phyloP scores from a whole-genome alignment of 768 basidiomycete genomes.

The Panaeolus cyanescens region DNA sequence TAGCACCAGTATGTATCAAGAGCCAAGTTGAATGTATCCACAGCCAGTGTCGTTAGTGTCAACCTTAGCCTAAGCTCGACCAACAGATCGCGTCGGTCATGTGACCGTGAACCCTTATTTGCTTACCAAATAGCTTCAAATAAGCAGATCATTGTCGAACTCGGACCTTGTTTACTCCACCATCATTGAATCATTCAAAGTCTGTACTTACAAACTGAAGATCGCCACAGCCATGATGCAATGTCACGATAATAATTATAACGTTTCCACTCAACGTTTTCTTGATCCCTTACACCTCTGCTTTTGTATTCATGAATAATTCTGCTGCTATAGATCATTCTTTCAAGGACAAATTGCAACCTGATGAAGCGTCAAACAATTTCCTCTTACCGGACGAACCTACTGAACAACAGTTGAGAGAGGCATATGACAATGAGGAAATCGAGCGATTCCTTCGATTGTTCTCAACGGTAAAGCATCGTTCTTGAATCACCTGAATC shows the following conservation, averaged over 20 bases:
- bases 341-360: not conserved
- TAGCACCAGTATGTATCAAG: not conserved
- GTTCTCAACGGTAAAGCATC: slow-evolving; percentile 58
- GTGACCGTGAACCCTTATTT: slow-evolving; percentile 18
- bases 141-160: too few relatives aligned
- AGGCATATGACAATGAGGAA: slow-evolving; percentile 65
- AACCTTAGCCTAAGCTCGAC: too few relatives aligned
- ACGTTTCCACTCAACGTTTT: not conserved
- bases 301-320: not conserved
- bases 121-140: too few relatives aligned
- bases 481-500: not conserved
- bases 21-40: not conserved
- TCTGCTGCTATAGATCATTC: not conserved
- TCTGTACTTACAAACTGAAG: not conserved
- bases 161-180: too few relatives aligned
- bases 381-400: slow-evolving; percentile 27
- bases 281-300: not conserved
- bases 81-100: slow-evolving; percentile 23
- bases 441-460: slow-evolving; percentile 58
- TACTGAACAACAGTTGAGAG: slow-evolving; percentile 55
- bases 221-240: slow-evolving; percentile 1
- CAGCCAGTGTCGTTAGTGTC: too few relatives aligned
- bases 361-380: not conserved
- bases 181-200: not conserved
- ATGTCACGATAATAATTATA: not conserved